Percentiles rank a stretch among this genome's conserved stretches.
phyloP scores from a whole-genome alignment of 1,284 basidiomycete species.

The Ceratobasidium sp. region DNA sequence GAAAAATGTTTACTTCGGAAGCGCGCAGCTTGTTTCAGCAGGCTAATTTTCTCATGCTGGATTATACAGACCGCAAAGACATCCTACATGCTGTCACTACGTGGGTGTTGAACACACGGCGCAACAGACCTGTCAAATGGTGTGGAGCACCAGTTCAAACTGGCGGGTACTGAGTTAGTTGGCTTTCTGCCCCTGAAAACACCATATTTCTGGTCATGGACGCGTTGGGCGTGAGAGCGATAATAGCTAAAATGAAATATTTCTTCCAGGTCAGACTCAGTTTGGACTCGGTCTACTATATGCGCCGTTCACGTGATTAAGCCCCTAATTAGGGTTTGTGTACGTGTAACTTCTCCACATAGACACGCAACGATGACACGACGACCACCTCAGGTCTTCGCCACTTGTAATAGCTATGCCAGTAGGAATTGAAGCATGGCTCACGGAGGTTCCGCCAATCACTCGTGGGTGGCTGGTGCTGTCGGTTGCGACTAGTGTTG shows the following conservation, averaged over 20 bases:
- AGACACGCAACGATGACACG: conserved; percentile 28
- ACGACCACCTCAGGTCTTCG: conserved; percentile 6
- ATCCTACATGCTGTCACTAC: no score
- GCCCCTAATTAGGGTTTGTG: not conserved
- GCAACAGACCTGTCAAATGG: no score
- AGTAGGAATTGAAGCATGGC: conserved; percentile 83
- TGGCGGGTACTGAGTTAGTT: not conserved
- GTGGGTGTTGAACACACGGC: no score
- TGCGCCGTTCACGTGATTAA: not conserved
- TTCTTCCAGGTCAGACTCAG: no score
- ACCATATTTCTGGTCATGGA: no score
- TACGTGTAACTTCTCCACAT: conserved; percentile 27
- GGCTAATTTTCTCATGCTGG: no score
- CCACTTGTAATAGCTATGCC: conserved; percentile 62
- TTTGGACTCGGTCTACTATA: not conserved
- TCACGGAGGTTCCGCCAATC: conserved; percentile 88
- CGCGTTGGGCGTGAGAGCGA: no score
- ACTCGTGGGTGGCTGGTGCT: conserved; percentile 85
- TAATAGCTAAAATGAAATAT: no score
- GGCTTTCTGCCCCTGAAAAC: no score
- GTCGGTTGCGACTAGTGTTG: conserved; percentile 80
- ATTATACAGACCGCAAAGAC: no score
- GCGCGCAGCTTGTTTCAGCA: no score
- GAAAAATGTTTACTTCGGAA: no score
- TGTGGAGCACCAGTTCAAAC: not conserved